These are phyloP conservation scores for Solanum habrochaites DNA, from an alignment of 257 asterid species.

Conservation along the genomic window DNA sequence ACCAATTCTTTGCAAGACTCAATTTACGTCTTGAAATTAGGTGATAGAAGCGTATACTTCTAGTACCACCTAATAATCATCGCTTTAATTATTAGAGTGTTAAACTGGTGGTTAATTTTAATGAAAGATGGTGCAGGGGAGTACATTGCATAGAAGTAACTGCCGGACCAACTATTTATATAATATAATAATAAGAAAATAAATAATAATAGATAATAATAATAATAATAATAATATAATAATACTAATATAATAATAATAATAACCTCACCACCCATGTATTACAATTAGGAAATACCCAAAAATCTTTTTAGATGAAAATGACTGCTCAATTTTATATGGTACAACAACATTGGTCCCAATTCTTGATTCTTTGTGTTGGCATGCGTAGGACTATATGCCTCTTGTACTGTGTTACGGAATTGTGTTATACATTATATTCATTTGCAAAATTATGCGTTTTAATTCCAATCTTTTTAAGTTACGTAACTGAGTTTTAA, in stretches of 20 bases:
- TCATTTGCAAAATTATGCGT: background rate
- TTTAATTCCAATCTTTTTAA: background rate
- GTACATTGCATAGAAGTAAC: slow-evolving; percentile 1
- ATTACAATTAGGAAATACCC: background rate
- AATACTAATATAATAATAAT: background rate
- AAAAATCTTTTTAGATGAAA: background rate
- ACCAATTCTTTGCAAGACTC: too few species aligned
- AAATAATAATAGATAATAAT: too few species aligned
- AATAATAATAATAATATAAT: background rate
- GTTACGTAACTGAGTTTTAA: background rate
- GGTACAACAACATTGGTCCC: background rate
- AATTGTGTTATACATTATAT: background rate
- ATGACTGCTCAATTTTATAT: background rate
- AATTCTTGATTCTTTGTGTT: background rate
- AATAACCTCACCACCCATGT: background rate
- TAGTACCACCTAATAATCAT: too few species aligned
- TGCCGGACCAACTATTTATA: slow-evolving; percentile 5
- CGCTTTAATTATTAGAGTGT: background rate
- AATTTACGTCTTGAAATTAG: too few species aligned
- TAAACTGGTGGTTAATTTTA: background rate
- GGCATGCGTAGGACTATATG: background rate
- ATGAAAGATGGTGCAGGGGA: background rate
- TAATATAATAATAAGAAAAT: background rate
- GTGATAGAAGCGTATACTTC: too few species aligned
- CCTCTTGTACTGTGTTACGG: background rate